Evolutionary conservation across 768 basidiomycete species (phyloP), one percentile per base, ranked within the genome.

Genomic region (Boletus sp.): DNA sequence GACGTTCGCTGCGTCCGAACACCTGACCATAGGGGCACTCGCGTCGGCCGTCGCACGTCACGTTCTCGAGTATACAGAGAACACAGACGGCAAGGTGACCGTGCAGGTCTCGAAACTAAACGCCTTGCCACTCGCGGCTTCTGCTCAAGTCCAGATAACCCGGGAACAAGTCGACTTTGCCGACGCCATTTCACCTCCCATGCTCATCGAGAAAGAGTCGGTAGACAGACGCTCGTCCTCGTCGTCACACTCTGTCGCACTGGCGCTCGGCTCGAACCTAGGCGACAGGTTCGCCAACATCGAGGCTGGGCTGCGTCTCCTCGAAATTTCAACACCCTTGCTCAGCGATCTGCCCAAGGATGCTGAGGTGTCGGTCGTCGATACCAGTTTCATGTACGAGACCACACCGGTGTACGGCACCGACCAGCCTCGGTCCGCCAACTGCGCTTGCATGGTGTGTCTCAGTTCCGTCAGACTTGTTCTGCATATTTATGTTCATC

Each of bases 331-430:
- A 0, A 60, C 61, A 29, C 61, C 66, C 12, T 55, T 77, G 10
- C 45, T 77, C 12, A 18, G 24, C 0, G 63, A 62, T 33, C 42
- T 67, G 0, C 56, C 61, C 52, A 60, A 51, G 12, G 58, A 70
- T 33, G 70, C 70, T 0, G 62, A 62, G 29, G 70, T 79, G 2
- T 66, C 65, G 15, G 77, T 96, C 30, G 71, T 86, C 20, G 80
- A 91, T 63, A 94, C 92, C 1, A 94, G 92, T 67, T 91, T 94
- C 73, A 68, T 98, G 76, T 98, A 98, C 68, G 90, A 98, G 73
- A 94, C 90, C 18, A 79, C 87, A 11, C 92, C 97, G 0, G 98
- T 99, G 97, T 98, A 99, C 69, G 89, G 96, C 44, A 83, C 83
- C 10, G 88, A 97, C 55, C 97, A 99, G 69, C 89, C 87, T 12